A percentile compares a stretch with the other conserved stretches of the same genome.
Evolutionary conservation across 2,329 filamentous ascomycete species (phyloP).

Genomic region (Fusarium chaquense): DNA sequence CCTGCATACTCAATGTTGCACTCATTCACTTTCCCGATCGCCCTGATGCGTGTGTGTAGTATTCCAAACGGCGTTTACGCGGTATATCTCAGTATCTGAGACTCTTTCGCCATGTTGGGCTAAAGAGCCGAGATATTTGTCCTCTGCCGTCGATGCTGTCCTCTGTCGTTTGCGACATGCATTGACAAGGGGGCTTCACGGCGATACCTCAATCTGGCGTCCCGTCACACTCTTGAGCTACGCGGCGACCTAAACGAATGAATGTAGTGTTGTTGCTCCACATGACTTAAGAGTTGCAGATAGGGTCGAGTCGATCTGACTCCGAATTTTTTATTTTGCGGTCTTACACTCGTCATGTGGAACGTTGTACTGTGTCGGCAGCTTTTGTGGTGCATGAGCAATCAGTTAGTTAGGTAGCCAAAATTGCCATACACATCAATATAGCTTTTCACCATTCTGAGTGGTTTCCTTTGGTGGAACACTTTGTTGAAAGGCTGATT

Average conservation of each 20-base stretch:
- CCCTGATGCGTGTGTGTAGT: slow-evolving; percentile 9
- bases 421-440: slow-evolving; percentile 29
- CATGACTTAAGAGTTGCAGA: neutral
- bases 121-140: slow-evolving; percentile 43
- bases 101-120: slow-evolving; percentile 33
- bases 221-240: slow-evolving; percentile 29
- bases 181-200: slow-evolving; percentile 20
- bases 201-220: slow-evolving; percentile 30
- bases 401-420: neutral
- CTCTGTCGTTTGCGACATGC: slow-evolving; percentile 27
- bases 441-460: slow-evolving; percentile 4
- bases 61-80: slow-evolving; percentile 21
- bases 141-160: slow-evolving; percentile 31
- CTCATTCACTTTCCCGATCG: slow-evolving; percentile 2
- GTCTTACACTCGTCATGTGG: slow-evolving; percentile 5
- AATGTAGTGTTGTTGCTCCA: slow-evolving; percentile 13
- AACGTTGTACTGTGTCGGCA: slow-evolving; percentile 22
- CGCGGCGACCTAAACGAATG: slow-evolving; percentile 29
- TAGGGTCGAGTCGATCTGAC: slow-evolving; percentile 19
- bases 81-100: slow-evolving; percentile 22
- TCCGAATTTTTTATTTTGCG: neutral
- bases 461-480: neutral
- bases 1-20: slow-evolving; percentile 21
- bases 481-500: neutral
- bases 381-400: slow-evolving; percentile 14